Conservation (phyloP, 1,284 basidiomycete genomes). For the Fomes fomentarius region DNA sequence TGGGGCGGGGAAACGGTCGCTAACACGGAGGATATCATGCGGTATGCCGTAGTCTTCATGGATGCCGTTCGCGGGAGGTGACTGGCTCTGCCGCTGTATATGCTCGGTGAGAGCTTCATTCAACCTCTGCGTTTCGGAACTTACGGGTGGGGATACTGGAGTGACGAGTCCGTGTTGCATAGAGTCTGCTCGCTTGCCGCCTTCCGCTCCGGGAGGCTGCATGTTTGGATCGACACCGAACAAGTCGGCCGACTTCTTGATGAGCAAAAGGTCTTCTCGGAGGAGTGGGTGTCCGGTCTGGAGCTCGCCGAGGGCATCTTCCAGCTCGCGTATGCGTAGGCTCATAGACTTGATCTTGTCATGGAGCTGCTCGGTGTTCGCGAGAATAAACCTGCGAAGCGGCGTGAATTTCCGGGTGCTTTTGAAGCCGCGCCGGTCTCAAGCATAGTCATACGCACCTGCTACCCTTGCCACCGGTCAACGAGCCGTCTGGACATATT, state of each 20-base stretch:
- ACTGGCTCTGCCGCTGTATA: constrained; percentile 17
- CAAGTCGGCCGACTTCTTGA: constrained; percentile 35
- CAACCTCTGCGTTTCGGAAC: not conserved
- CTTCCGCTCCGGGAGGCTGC: constrained; percentile 16
- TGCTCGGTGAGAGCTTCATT: not conserved
- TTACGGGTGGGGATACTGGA: constrained; percentile 31
- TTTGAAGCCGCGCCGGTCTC: not conserved
- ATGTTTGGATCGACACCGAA: constrained; percentile 33
- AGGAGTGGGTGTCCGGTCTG: constrained; percentile 67
- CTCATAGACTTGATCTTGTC: constrained; percentile 62
- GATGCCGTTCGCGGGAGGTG: constrained; percentile 29
- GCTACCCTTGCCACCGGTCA: constrained; percentile 38
- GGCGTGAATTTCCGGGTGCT: not conserved
- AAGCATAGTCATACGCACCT: constrained; percentile 25
- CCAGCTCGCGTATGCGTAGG: constrained; percentile 64
- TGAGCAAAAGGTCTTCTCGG: constrained; percentile 50
- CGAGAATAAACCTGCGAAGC: constrained; percentile 64
- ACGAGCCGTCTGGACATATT: constrained; percentile 60
- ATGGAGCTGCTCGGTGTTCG: constrained; percentile 75
- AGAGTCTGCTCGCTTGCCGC: constrained; percentile 29
- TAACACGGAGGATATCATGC: constrained; percentile 60
- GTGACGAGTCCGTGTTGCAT: constrained; percentile 15
- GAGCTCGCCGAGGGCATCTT: constrained; percentile 60
- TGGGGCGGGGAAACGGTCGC: constrained; percentile 64
- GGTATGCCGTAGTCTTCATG: constrained; percentile 45